These are phyloP conservation scores for Nepenthes alata DNA, from an alignment of 179 eudicot genomes.

Conservation along the genomic window DNA sequence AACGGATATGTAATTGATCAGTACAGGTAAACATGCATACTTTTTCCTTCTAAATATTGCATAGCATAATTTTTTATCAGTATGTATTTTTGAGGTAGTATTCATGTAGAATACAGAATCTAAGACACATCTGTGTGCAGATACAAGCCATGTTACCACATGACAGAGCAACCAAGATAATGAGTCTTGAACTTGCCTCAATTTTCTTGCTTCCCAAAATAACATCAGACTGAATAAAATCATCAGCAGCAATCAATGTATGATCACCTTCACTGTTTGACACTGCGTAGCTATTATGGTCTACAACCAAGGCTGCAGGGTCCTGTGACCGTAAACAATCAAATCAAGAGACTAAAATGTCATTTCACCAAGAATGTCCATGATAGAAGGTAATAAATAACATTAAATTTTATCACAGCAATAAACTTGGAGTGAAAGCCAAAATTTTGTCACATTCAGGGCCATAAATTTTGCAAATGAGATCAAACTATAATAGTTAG, in stretches of 20 bases:
- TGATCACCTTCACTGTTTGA: conserved; percentile 67
- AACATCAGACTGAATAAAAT: conserved; percentile 50
- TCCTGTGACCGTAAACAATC: conserved; percentile 33
- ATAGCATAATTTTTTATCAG: too few relatives aligned
- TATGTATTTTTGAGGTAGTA: too few relatives aligned
- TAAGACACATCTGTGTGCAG: too few relatives aligned
- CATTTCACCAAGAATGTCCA: background rate
- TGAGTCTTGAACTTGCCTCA: conserved; percentile 35
- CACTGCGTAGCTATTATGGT: conserved; percentile 68
- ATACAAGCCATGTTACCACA: too few relatives aligned
- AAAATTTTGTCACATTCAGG: too few relatives aligned
- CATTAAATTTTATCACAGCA: background rate
- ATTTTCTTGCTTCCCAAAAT: conserved; percentile 58
- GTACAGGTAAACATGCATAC: too few relatives aligned
- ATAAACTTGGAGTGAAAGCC: background rate
- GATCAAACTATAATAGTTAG: too few relatives aligned
- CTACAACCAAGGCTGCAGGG: conserved; percentile 55
- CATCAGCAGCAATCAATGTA: conserved; percentile 58
- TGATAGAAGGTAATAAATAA: too few relatives aligned
- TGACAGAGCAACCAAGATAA: background rate
- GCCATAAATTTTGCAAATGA: too few relatives aligned
- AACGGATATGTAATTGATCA: too few relatives aligned
- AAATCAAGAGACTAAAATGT: background rate
- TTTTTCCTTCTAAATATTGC: too few relatives aligned
- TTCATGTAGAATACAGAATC: too few relatives aligned